A percentile compares a stretch with the other conserved stretches of the same genome.
Evolutionary conservation across 2,329 filamentous ascomycete genomes (phyloP).

Genomic region (Sclerotinia trifoliorum): DNA sequence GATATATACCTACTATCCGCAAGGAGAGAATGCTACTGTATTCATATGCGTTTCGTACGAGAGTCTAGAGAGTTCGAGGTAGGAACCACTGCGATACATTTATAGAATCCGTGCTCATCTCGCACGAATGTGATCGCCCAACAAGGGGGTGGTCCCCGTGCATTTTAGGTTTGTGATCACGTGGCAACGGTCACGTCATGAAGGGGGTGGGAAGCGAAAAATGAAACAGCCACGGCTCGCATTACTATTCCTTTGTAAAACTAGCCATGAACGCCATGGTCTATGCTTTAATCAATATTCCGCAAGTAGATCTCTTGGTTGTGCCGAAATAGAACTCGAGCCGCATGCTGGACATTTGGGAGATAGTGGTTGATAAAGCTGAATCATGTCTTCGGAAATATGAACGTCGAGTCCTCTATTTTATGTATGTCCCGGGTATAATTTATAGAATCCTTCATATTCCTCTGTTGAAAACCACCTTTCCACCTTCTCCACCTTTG

Average conservation of each 20-base stretch:
- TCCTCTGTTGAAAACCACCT: constrained; percentile 96
- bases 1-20: not conserved
- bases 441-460: constrained; percentile 53
- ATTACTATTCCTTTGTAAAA: not conserved
- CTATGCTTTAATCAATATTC: not conserved
- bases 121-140: not conserved
- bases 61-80: not conserved
- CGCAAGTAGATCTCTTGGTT: not conserved
- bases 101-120: constrained; percentile 5
- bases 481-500: constrained; percentile 71
- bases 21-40: not conserved
- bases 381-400: constrained; percentile 6
- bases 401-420: not conserved
- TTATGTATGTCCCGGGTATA: constrained; percentile 1
- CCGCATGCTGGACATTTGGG: constrained; percentile 5
- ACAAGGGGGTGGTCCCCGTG: not conserved
- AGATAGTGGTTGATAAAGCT: constrained; percentile 1
- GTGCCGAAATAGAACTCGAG: constrained; percentile 9
- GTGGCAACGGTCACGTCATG: not conserved
- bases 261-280: not conserved
- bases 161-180: not conserved
- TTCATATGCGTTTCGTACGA: not conserved
- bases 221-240: not conserved
- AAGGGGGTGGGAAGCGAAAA: not conserved
- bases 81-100: not conserved